A percentile compares a stretch with the other conserved stretches of the same genome.
Evolutionary conservation across 2,329 filamentous ascomycete genomes (phyloP).

Genomic region (Pseudogymnoascus sp.): DNA sequence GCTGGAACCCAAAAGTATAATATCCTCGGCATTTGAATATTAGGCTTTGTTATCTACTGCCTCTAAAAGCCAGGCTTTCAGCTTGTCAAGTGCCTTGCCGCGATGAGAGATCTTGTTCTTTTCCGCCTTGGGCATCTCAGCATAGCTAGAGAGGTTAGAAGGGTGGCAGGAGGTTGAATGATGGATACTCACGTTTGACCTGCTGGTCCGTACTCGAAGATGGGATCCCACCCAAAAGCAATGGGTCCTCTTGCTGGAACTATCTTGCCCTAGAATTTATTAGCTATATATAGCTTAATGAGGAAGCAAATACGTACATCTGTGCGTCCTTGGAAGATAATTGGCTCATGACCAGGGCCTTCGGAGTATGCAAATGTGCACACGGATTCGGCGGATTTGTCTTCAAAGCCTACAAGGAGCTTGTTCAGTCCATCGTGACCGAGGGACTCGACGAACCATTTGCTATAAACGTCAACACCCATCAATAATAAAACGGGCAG

Average conservation of each 20-base stretch:
- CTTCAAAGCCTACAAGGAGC: conserved; percentile 76
- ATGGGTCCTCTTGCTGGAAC: conserved; percentile 74
- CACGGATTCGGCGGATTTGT: conserved; percentile 87
- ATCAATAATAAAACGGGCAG: background rate
- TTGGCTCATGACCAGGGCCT: conserved; percentile 74
- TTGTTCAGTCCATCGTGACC: conserved; percentile 85
- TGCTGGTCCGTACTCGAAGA: conserved; percentile 73
- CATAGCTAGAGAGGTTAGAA: conserved; percentile 49
- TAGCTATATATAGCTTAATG: background rate
- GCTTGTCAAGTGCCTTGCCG: conserved; percentile 74
- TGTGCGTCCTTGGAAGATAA: conserved; percentile 88
- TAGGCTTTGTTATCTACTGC: conserved; percentile 10
- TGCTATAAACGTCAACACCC: conserved; percentile 45
- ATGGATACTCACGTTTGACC: conserved; percentile 55
- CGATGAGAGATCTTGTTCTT: conserved; percentile 95
- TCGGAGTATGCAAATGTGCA: conserved; percentile 92
- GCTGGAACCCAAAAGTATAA: background rate
- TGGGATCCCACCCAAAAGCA: conserved; percentile 89
- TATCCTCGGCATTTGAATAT: background rate
- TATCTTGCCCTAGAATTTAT: conserved; percentile 57
- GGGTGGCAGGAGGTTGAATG: background rate
- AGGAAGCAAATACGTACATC: conserved; percentile 46
- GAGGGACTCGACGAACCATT: conserved; percentile 83
- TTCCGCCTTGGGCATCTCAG: conserved; percentile 82
- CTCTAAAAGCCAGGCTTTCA: conserved; percentile 66